These are phyloP conservation scores for Naumovozyma baii DNA, from an alignment of 805 yeast genomes.

Conservation along the genomic window DNA sequence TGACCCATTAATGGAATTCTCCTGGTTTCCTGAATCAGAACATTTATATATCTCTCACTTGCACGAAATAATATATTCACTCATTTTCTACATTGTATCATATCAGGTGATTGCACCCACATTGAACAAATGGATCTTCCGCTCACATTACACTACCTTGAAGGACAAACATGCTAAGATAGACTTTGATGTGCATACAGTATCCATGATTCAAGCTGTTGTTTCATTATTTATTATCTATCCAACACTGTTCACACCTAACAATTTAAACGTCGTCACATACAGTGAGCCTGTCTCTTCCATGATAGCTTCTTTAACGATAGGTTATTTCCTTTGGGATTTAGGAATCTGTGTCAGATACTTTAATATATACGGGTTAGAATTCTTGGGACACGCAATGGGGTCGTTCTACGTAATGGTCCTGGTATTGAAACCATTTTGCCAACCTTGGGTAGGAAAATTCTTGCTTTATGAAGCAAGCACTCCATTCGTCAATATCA, in stretches of 20 bases:
- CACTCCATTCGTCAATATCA: constrained; percentile 88
- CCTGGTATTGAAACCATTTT: constrained; percentile 57
- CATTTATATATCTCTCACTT: constrained; percentile 43
- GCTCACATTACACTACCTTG: constrained; percentile 43
- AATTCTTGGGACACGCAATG: constrained; percentile 73
- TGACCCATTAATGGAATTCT: constrained; percentile 24
- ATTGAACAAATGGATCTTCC: constrained; percentile 41
- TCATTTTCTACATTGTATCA: constrained; percentile 48
- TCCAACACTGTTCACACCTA: constrained; percentile 52
- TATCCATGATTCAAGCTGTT: constrained; percentile 75
- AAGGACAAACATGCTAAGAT: constrained; percentile 38
- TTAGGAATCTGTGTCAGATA: constrained; percentile 54
- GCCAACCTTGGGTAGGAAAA: constrained; percentile 72
- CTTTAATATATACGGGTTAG: constrained; percentile 63
- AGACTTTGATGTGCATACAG: constrained; percentile 86
- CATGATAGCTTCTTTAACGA: constrained; percentile 58
- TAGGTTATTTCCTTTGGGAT: constrained; percentile 94
- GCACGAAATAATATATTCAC: constrained; percentile 63
- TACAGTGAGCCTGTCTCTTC: constrained; percentile 71
- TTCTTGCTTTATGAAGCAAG: constrained; percentile 81
- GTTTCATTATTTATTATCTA: constrained; percentile 48
- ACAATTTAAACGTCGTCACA: constrained; percentile 43
- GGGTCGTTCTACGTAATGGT: constrained; percentile 71
- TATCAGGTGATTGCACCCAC: constrained; percentile 42
- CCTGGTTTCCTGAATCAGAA: constrained; percentile 31